These are phyloP conservation scores for Gloeostereum incarnatum DNA, from an alignment of 768 basidiomycete species.

Conservation along the genomic window DNA sequence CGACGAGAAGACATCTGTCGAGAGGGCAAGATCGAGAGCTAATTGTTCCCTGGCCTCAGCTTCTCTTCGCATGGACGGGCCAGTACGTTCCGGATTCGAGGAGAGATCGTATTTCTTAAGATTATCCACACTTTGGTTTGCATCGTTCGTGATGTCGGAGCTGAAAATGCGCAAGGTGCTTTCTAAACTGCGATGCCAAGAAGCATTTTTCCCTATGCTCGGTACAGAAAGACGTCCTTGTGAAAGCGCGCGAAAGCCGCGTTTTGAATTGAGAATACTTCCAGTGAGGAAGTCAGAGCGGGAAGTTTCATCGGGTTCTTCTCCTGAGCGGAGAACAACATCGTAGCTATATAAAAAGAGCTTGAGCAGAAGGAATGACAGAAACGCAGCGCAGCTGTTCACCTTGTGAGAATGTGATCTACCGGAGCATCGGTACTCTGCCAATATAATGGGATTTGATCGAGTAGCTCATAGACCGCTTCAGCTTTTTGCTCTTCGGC, in stretches of 20 bases:
- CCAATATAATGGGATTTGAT: slow-evolving; percentile 48
- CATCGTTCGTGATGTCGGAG: slow-evolving; percentile 23
- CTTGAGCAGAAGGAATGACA: neutral
- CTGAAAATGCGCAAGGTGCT: slow-evolving; percentile 34
- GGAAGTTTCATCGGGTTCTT: slow-evolving; percentile 30
- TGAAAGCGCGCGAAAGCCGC: slow-evolving; percentile 43
- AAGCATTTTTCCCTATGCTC: slow-evolving; percentile 26
- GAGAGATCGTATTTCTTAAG: slow-evolving; percentile 36
- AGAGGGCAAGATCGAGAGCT: slow-evolving; percentile 52
- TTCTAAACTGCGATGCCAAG: slow-evolving; percentile 46
- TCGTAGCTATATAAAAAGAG: slow-evolving; percentile 40
- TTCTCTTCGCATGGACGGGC: slow-evolving; percentile 35
- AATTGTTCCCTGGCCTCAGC: slow-evolving; percentile 51
- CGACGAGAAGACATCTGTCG: slow-evolving; percentile 46
- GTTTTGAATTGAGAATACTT: slow-evolving; percentile 36
- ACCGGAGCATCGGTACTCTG: slow-evolving; percentile 35
- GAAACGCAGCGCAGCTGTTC: slow-evolving; percentile 10
- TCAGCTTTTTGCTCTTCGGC: slow-evolving; percentile 26
- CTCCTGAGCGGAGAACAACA: slow-evolving; percentile 43
- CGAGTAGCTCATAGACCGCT: slow-evolving; percentile 37
- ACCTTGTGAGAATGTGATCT: slow-evolving; percentile 60
- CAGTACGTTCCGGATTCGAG: slow-evolving; percentile 24
- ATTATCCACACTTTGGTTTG: slow-evolving; percentile 22
- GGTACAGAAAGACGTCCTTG: slow-evolving; percentile 35
- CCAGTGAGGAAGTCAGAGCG: slow-evolving; percentile 53